These are phyloP conservation scores for Pythium rishiriense DNA, from an alignment of 352 stramenopile species.

Conservation along the genomic window DNA sequence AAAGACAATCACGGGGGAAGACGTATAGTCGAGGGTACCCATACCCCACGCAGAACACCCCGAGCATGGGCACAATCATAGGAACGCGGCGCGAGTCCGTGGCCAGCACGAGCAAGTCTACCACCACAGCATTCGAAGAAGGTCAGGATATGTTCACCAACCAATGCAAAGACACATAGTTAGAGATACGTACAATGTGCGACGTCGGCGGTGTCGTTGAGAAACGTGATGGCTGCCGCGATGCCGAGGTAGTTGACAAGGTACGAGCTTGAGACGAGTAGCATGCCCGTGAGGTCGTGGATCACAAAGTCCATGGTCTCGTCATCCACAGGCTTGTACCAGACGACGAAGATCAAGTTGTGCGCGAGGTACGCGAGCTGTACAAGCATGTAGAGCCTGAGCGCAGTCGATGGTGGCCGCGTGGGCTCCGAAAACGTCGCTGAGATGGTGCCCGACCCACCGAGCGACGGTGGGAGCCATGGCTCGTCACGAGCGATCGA, in stretches of 20 bases:
- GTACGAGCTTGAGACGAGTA: conserved; percentile 47
- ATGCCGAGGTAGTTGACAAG: conserved; percentile 44
- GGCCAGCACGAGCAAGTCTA: not conserved
- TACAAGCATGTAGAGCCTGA: conserved; percentile 44
- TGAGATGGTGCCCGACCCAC: not conserved
- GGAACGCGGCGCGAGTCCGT: not conserved
- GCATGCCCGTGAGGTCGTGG: conserved; percentile 43
- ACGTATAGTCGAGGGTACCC: conserved; percentile 31
- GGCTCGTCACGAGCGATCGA: not conserved
- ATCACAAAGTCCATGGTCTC: conserved; percentile 49
- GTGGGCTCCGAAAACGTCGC: not conserved
- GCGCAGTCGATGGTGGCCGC: conserved; percentile 16
- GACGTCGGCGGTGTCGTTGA: conserved; percentile 45
- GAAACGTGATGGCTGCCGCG: conserved; percentile 40
- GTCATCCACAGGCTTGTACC: conserved; percentile 43
- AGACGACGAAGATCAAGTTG: conserved; percentile 42
- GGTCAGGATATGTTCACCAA: not conserved
- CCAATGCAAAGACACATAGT: not conserved
- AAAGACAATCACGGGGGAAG: conserved; percentile 31
- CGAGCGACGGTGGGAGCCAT: conserved; percentile 3
- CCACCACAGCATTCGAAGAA: too few relatives aligned
- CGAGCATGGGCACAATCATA: conserved; percentile 22
- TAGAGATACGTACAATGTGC: conserved; percentile 34
- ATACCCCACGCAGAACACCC: conserved; percentile 26
- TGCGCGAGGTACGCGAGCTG: conserved; percentile 48